Evolutionary conservation across 208 protist genomes (phyloP), one percentile per base, ranked within the genome.

Genomic region (Acanthamoeba royreba): DNA sequence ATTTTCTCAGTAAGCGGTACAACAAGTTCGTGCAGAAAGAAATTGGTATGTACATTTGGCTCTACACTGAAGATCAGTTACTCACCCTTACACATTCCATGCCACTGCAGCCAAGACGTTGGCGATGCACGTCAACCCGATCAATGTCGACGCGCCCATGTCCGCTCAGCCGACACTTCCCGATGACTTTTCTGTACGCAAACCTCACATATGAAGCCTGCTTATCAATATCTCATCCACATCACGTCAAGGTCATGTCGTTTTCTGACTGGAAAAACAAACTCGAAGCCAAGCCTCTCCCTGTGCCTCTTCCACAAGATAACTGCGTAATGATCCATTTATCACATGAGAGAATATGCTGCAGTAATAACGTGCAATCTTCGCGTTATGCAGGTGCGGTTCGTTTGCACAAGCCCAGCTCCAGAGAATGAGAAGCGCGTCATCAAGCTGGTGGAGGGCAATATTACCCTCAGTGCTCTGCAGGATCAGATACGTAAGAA

Each of bases 1-100:
- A 35, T 43, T 49, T 49, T 43, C 72, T 83, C 13, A 43, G 49
- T 43, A n/a, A 52, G 72, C 72, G 72, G 17, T 83, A 83, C 72
- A 83, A 83, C 42, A 83, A 83, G 72, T 83, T 83, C 40, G 72
- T 83, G 7, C 72, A 83, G 42, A 83, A 83, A 43, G 72, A 83
- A 25, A 83, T 83, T 17, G 72, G 72, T 83, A 49, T 43, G 35
- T 9, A 11, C 7, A 38, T 15, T 38, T 43, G 4, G 15, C 63
- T 77, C 63, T 35, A n/a, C n/a, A n/a, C n/a, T n/a, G n/a, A n/a
- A n/a, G n/a, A n/a, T n/a, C n/a, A n/a, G n/a, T n/a, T n/a, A n/a
- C n/a, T n/a, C n/a, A n/a, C 19, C 49, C 9, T 55, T 55, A 55
- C 49, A 9, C 9, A 25, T 19, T 25, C 19, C 49, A n/a, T n/a